Evolutionary conservation across 129 eudicot genomes (phyloP), one percentile per base, ranked within the genome.

Genomic region (Flaveria robusta): DNA sequence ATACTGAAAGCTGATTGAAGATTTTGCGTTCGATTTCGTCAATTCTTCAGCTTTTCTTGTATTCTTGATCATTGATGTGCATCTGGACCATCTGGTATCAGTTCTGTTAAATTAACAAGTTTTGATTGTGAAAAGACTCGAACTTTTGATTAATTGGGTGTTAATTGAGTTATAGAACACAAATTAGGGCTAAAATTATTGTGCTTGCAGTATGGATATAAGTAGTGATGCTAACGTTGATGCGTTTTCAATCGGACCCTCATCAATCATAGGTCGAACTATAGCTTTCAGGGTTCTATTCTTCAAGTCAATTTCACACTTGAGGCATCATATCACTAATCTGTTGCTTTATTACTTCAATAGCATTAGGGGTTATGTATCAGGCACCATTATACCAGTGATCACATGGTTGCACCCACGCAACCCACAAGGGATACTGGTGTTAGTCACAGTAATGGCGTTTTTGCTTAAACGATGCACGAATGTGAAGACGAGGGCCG

Each of bases 381-480:
- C 58, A 7, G 26, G 50, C 60, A 84, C 71, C 24, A 64, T 92
- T 72, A 70, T 58, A 16, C 95, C 97, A 2, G 37, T 90, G 72
- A 74, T 93, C 60, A 85, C 97, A 5, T 88, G 95, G 92, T 66
- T 93, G 51, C 98, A 90, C 79, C 98, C 98, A 4, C 87, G 97
- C 11, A 88, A 93, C 55, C 98, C 98, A 58, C 98, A 90, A 81
- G 98, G 98, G 80, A 90, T 93, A 51, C 78, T 93, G 60, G 73
- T 83, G 41, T 72, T 93, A 81, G 92, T 93, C 50, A 83, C 88
- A 0, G 16, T 93, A 20, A 82, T 90, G 49, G 96, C 96, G 9
- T 90, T 93, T 74, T 74, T 90, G 55, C 71, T 93, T 54, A 90
- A 80, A 66, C 85, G 97, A 2, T 88, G 84, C 83, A 88, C 98